phyloP scores from a whole-genome alignment of 768 basidiomycete genomes.

The Lactarius quietus region DNA sequence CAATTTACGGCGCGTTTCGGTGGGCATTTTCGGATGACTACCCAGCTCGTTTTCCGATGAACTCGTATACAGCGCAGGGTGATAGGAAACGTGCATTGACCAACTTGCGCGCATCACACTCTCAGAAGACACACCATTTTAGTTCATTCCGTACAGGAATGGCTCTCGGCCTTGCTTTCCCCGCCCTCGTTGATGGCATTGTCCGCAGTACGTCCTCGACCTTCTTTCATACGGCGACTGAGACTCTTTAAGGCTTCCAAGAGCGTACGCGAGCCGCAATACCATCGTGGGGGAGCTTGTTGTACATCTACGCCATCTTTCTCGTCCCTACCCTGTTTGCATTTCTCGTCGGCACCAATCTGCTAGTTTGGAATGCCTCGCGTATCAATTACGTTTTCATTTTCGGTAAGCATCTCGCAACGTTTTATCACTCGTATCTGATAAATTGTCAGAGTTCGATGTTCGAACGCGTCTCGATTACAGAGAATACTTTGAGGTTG shows the following conservation, averaged over 20 bases:
- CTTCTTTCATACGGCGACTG: neutral
- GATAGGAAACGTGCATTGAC: constrained; percentile 74
- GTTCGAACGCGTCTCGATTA: constrained; percentile 44
- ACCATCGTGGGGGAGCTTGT: constrained; percentile 66
- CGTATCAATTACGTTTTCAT: constrained; percentile 95
- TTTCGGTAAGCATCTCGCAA: constrained; percentile 52
- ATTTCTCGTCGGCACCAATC: constrained; percentile 76
- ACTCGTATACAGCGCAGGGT: constrained; percentile 47
- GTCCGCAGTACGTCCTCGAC: constrained; percentile 48
- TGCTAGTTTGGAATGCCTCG: constrained; percentile 68
- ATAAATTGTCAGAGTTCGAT: constrained; percentile 16
- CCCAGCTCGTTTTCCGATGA: neutral
- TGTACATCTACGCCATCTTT: constrained; percentile 76
- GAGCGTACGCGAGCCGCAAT: constrained; percentile 48
- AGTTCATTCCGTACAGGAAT: constrained; percentile 74
- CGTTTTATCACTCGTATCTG: neutral
- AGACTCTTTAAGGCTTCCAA: constrained; percentile 47
- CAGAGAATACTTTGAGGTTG: constrained; percentile 70
- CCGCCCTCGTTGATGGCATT: constrained; percentile 62
- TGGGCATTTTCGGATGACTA: constrained; percentile 36
- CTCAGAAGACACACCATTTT: constrained; percentile 58
- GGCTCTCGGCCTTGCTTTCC: constrained; percentile 66
- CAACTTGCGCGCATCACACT: constrained; percentile 53
- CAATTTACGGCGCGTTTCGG: constrained; percentile 76
- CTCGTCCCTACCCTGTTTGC: constrained; percentile 72